A percentile compares a stretch with the other conserved stretches of the same genome.
These are phyloP conservation scores for Calonectria leucothoes DNA, from an alignment of 2,329 filamentous ascomycete species.

Conservation along the genomic window DNA sequence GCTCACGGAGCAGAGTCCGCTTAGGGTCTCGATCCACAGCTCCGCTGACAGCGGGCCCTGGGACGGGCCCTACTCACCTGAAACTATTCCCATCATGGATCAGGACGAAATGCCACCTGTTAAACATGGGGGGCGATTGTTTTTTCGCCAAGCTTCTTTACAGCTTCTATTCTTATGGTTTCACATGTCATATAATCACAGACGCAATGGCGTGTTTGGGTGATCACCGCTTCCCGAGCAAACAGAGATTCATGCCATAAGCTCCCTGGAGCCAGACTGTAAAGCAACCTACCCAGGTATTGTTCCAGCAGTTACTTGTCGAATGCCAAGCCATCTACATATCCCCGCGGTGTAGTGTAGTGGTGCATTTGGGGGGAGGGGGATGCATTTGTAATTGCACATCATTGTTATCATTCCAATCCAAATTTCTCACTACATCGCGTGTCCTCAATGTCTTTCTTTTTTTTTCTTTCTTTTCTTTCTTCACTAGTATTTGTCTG, in stretches of 20 bases:
- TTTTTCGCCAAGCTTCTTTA: neutral
- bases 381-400: neutral
- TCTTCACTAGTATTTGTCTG: no score
- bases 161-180: neutral
- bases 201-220: neutral
- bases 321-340: neutral
- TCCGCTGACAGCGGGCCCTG: neutral
- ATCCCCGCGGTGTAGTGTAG: no score
- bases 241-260: neutral
- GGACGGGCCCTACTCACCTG: constrained; percentile 10
- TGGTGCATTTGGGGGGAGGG: neutral
- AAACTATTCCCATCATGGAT: constrained; percentile 16
- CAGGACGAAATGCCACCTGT: constrained; percentile 7
- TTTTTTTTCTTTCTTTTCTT: neutral
- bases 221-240: neutral
- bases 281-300: neutral
- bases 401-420: neutral
- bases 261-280: neutral
- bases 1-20: neutral
- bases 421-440: neutral
- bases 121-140: neutral
- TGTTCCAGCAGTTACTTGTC: neutral
- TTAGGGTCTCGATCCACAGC: neutral
- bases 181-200: neutral
- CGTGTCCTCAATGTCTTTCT: neutral